These are phyloP conservation scores for Thymus quinquecostatus DNA, from an alignment of 257 asterid genomes.

Conservation along the genomic window DNA sequence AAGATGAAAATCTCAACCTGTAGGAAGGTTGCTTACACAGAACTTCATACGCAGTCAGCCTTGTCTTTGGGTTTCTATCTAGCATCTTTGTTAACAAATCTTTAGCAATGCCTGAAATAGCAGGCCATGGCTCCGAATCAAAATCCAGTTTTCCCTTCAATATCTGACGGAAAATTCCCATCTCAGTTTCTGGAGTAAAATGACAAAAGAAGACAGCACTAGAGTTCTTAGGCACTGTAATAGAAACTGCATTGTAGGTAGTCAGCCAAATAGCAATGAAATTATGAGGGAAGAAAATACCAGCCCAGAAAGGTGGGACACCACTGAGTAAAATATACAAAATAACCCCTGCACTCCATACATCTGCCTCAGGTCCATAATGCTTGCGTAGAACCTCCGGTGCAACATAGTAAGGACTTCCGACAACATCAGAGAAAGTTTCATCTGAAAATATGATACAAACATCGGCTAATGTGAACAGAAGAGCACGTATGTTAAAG, in stretches of 20 bases:
- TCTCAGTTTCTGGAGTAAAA: slow-evolving; percentile 81
- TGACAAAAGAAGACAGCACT: slow-evolving; percentile 20
- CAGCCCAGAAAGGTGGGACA: slow-evolving; percentile 97
- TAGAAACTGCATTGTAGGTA: not conserved
- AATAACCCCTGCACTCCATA: slow-evolving; percentile 97
- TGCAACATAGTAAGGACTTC: slow-evolving; percentile 96
- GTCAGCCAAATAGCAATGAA: slow-evolving; percentile 6
- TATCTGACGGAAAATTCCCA: slow-evolving; percentile 95
- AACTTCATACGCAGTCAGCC: slow-evolving; percentile 94
- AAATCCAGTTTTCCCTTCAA: slow-evolving; percentile 75
- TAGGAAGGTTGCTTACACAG: slow-evolving; percentile 59
- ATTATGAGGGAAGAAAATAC: slow-evolving; percentile 37
- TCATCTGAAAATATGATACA: slow-evolving; percentile 54
- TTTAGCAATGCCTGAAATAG: slow-evolving; percentile 77
- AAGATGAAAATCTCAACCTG: slow-evolving; percentile 8
- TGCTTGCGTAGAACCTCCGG: slow-evolving; percentile 91
- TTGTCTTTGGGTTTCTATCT: slow-evolving; percentile 73
- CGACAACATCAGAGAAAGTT: slow-evolving; percentile 82
- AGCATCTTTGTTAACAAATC: slow-evolving; percentile 87
- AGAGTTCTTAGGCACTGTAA: slow-evolving; percentile 26
- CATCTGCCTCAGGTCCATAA: slow-evolving; percentile 94
- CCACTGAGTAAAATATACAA: slow-evolving; percentile 93
- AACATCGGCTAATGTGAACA: not conserved
- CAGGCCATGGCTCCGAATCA: slow-evolving; percentile 94
- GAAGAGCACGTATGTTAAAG: not conserved